A percentile compares a stretch with the other conserved stretches of the same genome.
phyloP scores from a whole-genome alignment of 2,329 filamentous ascomycete species.

The Thelonectria discophora region DNA sequence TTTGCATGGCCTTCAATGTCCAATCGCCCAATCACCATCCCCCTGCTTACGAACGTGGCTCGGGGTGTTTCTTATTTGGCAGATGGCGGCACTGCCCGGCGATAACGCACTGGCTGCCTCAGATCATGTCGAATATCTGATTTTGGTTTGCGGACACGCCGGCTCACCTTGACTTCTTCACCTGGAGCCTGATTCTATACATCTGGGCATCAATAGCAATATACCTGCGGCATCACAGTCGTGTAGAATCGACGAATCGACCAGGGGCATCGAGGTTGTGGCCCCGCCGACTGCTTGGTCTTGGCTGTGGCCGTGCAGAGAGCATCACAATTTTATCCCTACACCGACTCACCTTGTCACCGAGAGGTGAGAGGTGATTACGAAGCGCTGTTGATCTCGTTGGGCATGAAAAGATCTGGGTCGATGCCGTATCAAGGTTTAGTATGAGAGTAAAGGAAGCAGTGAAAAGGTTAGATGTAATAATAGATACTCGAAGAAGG shows the following conservation, averaged over 20 bases:
- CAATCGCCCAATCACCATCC: background rate
- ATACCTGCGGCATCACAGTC: background rate
- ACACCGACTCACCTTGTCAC: background rate
- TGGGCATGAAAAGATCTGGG: background rate
- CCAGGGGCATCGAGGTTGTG: background rate
- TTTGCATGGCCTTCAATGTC: background rate
- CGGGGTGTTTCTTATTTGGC: background rate
- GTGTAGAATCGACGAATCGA: background rate
- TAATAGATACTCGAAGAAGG: background rate
- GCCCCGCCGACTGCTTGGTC: background rate
- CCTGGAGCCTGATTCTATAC: background rate
- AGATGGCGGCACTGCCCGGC: background rate
- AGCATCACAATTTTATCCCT: background rate
- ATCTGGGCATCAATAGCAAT: background rate
- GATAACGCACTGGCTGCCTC: background rate
- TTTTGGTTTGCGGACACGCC: background rate
- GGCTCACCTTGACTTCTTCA: background rate
- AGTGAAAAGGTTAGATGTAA: background rate
- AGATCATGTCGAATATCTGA: background rate
- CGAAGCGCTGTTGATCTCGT: background rate
- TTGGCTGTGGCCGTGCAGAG: background rate
- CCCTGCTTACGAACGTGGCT: background rate
- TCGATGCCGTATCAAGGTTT: background rate
- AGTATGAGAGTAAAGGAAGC: background rate
- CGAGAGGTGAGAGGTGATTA: background rate